A percentile compares a stretch with the other conserved stretches of the same genome.
Evolutionary conservation across 1,284 basidiomycete species (phyloP).

Genomic region (Cryptococcus sp.): DNA sequence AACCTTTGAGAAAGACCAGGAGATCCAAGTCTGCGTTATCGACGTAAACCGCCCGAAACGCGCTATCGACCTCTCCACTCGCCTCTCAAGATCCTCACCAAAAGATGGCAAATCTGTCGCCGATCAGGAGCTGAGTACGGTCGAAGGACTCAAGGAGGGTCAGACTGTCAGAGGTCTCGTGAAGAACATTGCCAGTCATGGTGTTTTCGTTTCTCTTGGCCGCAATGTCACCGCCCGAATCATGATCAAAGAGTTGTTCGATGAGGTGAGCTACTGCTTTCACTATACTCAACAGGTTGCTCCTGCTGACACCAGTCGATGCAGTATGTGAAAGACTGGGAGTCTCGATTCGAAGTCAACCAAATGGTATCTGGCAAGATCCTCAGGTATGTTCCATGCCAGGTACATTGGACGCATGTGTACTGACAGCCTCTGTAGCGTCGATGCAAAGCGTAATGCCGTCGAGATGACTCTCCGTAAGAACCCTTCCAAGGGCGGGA

Average conservation of each 20-base stretch:
- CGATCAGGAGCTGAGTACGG: conserved; percentile 69
- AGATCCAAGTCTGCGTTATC: conserved; percentile 70
- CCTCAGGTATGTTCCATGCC: conserved; percentile 59
- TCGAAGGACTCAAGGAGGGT: conserved; percentile 71
- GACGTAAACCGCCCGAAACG: conserved; percentile 66
- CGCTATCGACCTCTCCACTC: conserved; percentile 74
- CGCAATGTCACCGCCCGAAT: conserved; percentile 82
- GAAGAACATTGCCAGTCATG: conserved; percentile 75
- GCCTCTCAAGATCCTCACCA: conserved; percentile 67
- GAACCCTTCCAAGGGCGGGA: conserved; percentile 56
- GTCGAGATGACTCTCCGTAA: conserved; percentile 83
- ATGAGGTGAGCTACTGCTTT: conserved; percentile 64
- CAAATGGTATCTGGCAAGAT: conserved; percentile 87
- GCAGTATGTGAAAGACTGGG: conserved; percentile 95
- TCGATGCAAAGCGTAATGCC: conserved; percentile 69
- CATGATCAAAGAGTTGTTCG: conserved; percentile 90
- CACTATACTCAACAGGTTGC: not conserved
- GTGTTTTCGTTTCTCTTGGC: conserved; percentile 87
- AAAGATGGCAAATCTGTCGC: conserved; percentile 49
- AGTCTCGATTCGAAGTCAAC: conserved; percentile 72
- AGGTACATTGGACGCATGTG: not conserved
- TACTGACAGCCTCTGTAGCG: conserved; percentile 54
- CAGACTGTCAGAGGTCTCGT: conserved; percentile 81
- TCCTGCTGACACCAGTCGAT: conserved; percentile 6
- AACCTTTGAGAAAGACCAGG: conserved; percentile 63